Conservation (phyloP, 2,329 filamentous ascomycete species). For the Pseudocercospora pini-densiflorae region DNA sequence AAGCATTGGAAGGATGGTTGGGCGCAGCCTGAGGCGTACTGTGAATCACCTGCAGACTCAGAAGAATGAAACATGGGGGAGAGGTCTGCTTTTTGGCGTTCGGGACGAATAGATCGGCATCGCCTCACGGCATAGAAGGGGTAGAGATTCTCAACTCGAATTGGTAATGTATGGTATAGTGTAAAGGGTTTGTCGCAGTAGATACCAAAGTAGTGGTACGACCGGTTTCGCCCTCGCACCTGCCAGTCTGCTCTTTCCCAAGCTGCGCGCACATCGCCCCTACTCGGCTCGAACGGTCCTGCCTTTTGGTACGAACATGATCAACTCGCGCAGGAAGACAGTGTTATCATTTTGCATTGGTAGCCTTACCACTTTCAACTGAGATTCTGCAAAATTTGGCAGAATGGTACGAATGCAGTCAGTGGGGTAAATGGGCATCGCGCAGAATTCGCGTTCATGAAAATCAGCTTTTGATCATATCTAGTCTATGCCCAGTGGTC, state of each 20-base stretch:
- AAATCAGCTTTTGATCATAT: not conserved
- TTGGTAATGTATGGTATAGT: not conserved
- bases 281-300: not conserved
- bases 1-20: not conserved
- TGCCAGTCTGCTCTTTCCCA: not conserved
- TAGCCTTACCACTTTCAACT: too few species aligned
- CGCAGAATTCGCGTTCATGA: not conserved
- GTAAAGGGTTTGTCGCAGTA: not conserved
- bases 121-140: not conserved
- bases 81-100: not conserved
- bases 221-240: not conserved
- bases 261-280: not conserved
- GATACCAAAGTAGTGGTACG: not conserved
- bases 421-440: not conserved
- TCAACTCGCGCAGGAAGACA: not conserved
- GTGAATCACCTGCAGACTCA: not conserved
- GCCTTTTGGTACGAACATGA: not conserved
- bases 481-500: not conserved
- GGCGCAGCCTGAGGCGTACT: not conserved
- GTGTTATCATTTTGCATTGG: too few species aligned
- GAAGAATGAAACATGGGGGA: not conserved
- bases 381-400: too few species aligned
- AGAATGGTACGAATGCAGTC: not conserved
- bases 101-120: not conserved
- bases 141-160: not conserved